A percentile compares a stretch with the other conserved stretches of the same genome.
These are phyloP conservation scores for Pichia membranifaciens DNA, from an alignment of 805 yeast species.

Conservation along the genomic window DNA sequence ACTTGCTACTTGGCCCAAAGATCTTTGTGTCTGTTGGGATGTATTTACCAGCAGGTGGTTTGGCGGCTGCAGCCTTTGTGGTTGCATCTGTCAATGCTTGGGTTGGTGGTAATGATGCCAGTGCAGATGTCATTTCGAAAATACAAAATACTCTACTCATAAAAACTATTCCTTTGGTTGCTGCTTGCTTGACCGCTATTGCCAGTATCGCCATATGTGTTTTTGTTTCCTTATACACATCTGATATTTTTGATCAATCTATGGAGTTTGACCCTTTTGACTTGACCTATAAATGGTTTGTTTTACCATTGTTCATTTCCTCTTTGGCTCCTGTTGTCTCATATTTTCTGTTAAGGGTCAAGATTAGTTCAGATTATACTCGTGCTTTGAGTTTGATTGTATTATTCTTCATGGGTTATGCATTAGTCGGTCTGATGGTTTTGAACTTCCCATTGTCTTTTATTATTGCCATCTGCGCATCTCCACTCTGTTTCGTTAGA, in stretches of 20 bases:
- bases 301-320: constrained; percentile 17
- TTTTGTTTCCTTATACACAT: constrained; percentile 8
- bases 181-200: constrained; percentile 29
- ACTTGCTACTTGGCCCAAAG: constrained; percentile 70
- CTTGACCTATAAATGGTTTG: constrained; percentile 11
- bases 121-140: neutral
- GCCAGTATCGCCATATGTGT: neutral
- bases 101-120: constrained; percentile 38
- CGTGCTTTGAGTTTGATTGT: constrained; percentile 25
- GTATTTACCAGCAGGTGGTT: constrained; percentile 79
- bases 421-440: constrained; percentile 67
- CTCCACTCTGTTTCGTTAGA: constrained; percentile 67
- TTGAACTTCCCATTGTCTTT: constrained; percentile 82
- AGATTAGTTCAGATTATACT: constrained; percentile 18
- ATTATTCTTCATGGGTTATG: constrained; percentile 58
- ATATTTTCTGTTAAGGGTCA: neutral
- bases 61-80: constrained; percentile 63
- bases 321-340: constrained; percentile 9
- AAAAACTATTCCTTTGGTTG: constrained; percentile 24
- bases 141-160: constrained; percentile 11
- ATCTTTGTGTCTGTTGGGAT: constrained; percentile 90
- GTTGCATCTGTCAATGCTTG: constrained; percentile 58
- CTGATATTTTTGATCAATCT: neutral
- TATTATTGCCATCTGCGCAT: constrained; percentile 57
- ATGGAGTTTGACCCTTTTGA: neutral